Percentiles rank a stretch among this genome's conserved stretches.
Conservation (phyloP, 73 alveolate genomes). For the Paramecium biaurelia region DNA sequence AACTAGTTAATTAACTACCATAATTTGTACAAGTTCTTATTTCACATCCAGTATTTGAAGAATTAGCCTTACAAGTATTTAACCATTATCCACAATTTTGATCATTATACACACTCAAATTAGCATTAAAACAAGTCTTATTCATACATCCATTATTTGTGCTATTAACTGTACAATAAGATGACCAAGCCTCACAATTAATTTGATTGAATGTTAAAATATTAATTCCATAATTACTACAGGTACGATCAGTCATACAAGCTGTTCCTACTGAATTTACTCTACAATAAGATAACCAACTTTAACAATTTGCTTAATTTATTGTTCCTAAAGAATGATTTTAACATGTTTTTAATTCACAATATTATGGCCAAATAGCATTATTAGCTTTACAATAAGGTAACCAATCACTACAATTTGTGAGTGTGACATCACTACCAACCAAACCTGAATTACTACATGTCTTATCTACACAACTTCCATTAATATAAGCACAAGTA, state of each 20-base stretch:
- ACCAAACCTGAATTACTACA: background rate
- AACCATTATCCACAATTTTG: conserved; percentile 9
- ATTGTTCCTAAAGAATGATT: background rate
- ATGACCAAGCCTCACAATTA: background rate
- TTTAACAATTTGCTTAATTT: background rate
- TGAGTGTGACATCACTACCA: background rate
- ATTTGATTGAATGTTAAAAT: background rate
- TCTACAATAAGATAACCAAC: background rate
- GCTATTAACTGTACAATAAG: background rate
- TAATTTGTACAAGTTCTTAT: conserved; percentile 12
- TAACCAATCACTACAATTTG: conserved; percentile 16
- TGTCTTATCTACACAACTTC: background rate
- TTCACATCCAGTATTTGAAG: background rate
- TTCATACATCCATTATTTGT: conserved; percentile 4
- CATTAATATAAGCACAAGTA: background rate
- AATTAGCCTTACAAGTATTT: background rate
- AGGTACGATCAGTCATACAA: background rate
- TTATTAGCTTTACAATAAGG: background rate
- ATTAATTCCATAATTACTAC: background rate
- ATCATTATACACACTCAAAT: background rate
- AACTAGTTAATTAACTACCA: background rate
- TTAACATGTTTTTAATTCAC: background rate
- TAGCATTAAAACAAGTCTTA: background rate
- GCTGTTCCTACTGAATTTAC: background rate
- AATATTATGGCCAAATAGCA: conserved; percentile 12